These are phyloP conservation scores for Suillus occidentalis DNA, from an alignment of 768 basidiomycete genomes.

Conservation along the genomic window DNA sequence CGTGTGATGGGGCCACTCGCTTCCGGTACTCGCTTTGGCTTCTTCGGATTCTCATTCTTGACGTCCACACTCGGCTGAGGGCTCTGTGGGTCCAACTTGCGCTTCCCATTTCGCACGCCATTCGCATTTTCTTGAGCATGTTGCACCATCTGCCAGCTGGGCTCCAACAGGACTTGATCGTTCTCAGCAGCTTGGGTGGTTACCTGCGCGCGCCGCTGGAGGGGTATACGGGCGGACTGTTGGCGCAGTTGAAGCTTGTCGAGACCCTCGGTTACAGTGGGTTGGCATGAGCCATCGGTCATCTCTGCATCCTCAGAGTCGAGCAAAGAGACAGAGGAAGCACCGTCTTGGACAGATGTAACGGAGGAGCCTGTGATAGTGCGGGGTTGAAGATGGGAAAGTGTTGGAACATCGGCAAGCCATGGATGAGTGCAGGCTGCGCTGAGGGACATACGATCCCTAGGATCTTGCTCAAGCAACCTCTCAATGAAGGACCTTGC, in stretches of 20 bases:
- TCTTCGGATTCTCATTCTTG: conserved; percentile 23
- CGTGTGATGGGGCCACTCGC: conserved; percentile 13
- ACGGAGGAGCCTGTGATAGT: conserved; percentile 19
- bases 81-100: conserved; percentile 34
- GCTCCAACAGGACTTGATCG: conserved; percentile 43
- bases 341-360: conserved; percentile 22
- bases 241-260: conserved; percentile 35
- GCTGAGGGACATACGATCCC: conserved; percentile 65
- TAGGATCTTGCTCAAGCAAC: conserved; percentile 68
- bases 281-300: conserved; percentile 16
- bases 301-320: conserved; percentile 17
- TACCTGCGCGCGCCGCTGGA: conserved; percentile 51
- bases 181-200: conserved; percentile 46
- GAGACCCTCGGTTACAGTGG: conserved; percentile 33
- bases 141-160: conserved; percentile 56
- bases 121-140: conserved; percentile 21
- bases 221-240: conserved; percentile 21
- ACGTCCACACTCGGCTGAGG: conserved; percentile 22
- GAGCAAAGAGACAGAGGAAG: not conserved
- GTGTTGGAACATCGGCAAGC: conserved; percentile 41
- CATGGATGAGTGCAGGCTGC: conserved; percentile 76
- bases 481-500: conserved; percentile 64
- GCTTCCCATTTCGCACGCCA: conserved; percentile 35
- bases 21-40: conserved; percentile 18
- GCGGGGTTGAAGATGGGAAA: not conserved